Evolutionary conservation across 768 basidiomycete genomes (phyloP).

Genomic region (Podaxis sp.): DNA sequence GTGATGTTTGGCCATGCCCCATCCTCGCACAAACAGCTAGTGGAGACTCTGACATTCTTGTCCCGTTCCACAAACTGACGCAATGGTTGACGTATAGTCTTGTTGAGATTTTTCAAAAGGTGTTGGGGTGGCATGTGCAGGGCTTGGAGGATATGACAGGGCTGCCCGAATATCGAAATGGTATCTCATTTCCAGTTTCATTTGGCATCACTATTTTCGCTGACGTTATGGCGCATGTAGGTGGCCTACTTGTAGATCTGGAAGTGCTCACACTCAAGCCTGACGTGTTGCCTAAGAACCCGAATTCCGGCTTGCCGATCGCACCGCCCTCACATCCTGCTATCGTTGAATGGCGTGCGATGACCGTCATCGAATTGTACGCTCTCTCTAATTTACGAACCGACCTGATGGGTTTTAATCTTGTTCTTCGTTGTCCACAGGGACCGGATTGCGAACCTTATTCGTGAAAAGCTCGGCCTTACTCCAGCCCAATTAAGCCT

Average conservation of each 20-base stretch:
- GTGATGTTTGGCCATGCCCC: slow-evolving; percentile 92
- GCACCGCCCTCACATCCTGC: slow-evolving; percentile 80
- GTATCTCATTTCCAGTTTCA: slow-evolving; percentile 30
- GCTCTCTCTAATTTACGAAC: slow-evolving; percentile 20
- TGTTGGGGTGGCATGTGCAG: slow-evolving; percentile 78
- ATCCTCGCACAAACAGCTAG: slow-evolving; percentile 34
- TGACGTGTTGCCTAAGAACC: slow-evolving; percentile 48
- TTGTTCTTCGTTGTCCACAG: slow-evolving; percentile 35
- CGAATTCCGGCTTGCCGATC: slow-evolving; percentile 53
- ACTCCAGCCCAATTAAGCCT: slow-evolving; percentile 57
- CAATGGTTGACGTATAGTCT: slow-evolving; percentile 93
- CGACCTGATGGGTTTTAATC: not conserved
- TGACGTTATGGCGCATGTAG: slow-evolving; percentile 32
- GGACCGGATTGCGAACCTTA: slow-evolving; percentile 73
- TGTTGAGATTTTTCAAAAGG: slow-evolving; percentile 76
- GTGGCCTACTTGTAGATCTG: slow-evolving; percentile 85
- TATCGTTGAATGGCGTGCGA: slow-evolving; percentile 93
- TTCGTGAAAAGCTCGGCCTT: slow-evolving; percentile 59
- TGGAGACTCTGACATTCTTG: slow-evolving; percentile 63
- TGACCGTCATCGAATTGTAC: slow-evolving; percentile 92
- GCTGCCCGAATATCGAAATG: slow-evolving; percentile 93
- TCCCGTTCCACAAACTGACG: slow-evolving; percentile 96
- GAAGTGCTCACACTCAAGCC: slow-evolving; percentile 73
- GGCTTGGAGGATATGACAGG: slow-evolving; percentile 87
- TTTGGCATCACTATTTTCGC: not conserved